A percentile compares a stretch with the other conserved stretches of the same genome.
Conservation (phyloP, 2,329 filamentous ascomycete species). For the Pseudogymnoascus sp. region DNA sequence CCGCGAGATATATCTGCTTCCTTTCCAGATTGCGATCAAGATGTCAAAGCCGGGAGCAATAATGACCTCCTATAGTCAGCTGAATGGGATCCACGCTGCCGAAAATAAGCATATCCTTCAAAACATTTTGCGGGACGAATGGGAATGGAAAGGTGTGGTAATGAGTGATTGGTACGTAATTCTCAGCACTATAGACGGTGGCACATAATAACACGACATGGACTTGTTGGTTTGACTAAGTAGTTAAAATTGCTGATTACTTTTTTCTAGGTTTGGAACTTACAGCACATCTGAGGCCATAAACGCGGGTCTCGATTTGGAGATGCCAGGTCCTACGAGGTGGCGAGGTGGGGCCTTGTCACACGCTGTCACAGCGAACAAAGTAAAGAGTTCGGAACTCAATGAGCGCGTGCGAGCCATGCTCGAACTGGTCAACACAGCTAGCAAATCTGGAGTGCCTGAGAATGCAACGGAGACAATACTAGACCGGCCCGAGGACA, state of each 20-base stretch:
- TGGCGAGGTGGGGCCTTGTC: too few species aligned
- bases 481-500: constrained; percentile 20
- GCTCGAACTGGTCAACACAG: constrained; percentile 10
- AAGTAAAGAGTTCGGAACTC: too few species aligned
- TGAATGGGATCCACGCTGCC: constrained; percentile 50
- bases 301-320: constrained; percentile 30
- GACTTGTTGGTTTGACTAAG: background rate
- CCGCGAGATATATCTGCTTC: constrained; percentile 51
- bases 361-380: too few species aligned
- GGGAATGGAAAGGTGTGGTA: constrained; percentile 50
- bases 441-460: background rate
- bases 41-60: constrained; percentile 43
- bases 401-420: constrained; percentile 8
- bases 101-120: constrained; percentile 46
- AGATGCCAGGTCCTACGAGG: constrained; percentile 33
- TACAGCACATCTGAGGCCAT: constrained; percentile 23
- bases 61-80: constrained; percentile 54
- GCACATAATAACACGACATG: too few species aligned
- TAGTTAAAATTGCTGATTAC: too few species aligned
- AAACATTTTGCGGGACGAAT: constrained; percentile 47
- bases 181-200: background rate
- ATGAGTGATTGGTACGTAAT: constrained; percentile 51
- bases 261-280: constrained; percentile 17
- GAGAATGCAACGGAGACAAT: constrained; percentile 13
- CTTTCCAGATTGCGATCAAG: constrained; percentile 51